Conservation (phyloP, 1,284 basidiomycete genomes). For the Neonothopanus nambi region DNA sequence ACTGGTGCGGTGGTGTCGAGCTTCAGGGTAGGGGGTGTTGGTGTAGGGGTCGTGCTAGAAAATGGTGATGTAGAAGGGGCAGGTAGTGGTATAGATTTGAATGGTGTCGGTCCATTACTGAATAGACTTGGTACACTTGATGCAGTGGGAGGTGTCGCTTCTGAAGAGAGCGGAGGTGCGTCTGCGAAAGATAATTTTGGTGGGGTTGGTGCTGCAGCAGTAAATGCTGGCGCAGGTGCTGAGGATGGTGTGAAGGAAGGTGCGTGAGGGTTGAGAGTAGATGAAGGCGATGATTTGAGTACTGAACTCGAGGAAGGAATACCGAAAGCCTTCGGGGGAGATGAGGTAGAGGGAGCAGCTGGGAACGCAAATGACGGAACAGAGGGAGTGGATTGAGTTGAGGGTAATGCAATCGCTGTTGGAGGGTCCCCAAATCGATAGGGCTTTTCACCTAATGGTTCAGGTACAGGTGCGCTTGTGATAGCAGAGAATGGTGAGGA, state of each 20-base stretch:
- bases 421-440: no score
- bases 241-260: conserved; percentile 26
- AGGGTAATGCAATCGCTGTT: not conserved
- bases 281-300: conserved; percentile 6
- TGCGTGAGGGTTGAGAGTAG: conserved; percentile 27
- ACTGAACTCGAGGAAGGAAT: not conserved
- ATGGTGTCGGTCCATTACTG: not conserved
- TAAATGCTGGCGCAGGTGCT: not conserved
- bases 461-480: no score
- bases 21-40: not conserved
- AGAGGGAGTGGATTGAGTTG: not conserved
- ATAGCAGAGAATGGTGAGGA: not conserved
- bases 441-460: no score
- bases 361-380: conserved; percentile 37
- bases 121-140: not conserved
- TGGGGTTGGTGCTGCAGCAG: not conserved
- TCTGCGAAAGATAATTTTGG: conserved; percentile 2
- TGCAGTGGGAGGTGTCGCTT: not conserved
- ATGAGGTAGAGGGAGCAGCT: conserved; percentile 23
- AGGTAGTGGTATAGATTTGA: not conserved
- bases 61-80: not conserved
- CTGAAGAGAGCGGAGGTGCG: not conserved
- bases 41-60: not conserved
- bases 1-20: not conserved
- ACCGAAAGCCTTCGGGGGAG: not conserved